Conservation (phyloP, 2,329 filamentous ascomycete species). For the Apiospora hydei region DNA sequence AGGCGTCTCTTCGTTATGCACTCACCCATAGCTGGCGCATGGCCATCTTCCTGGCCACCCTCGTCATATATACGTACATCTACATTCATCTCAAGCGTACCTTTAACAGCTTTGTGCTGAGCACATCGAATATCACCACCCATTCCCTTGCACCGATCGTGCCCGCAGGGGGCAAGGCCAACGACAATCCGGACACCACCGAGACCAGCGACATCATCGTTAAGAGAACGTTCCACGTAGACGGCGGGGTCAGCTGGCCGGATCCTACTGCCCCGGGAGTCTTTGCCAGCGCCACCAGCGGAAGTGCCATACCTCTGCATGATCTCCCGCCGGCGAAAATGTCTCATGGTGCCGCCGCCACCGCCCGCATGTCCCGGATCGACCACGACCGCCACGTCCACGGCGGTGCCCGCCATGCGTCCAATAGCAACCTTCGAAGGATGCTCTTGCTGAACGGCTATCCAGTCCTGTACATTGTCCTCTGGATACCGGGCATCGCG, state of each 20-base stretch:
- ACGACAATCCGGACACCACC: neutral
- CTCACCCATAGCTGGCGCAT: slow-evolving; percentile 55
- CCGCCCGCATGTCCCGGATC: neutral
- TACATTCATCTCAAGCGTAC: slow-evolving; percentile 44
- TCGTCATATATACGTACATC: slow-evolving; percentile 51
- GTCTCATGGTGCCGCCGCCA: neutral
- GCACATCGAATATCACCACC: slow-evolving; percentile 22
- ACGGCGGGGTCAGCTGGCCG: neutral
- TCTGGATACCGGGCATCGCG: slow-evolving; percentile 48
- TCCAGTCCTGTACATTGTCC: slow-evolving; percentile 46
- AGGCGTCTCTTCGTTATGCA: slow-evolving; percentile 50
- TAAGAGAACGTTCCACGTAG: slow-evolving; percentile 8
- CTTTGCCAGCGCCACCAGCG: neutral
- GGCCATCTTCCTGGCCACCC: slow-evolving; percentile 48
- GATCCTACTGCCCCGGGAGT: neutral
- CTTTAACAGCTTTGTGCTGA: slow-evolving; percentile 29
- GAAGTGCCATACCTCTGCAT: neutral
- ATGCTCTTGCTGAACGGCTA: slow-evolving; percentile 48
- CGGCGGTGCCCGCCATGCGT: slow-evolving; percentile 30
- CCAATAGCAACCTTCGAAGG: slow-evolving; percentile 38
- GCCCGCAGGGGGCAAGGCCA: neutral
- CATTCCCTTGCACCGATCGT: neutral
- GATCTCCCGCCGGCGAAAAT: neutral
- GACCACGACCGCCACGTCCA: slow-evolving; percentile 24
- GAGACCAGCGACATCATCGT: slow-evolving; percentile 17